phyloP scores from a whole-genome alignment of 2,329 filamentous ascomycete genomes.

The Daldinia eschscholtzii region DNA sequence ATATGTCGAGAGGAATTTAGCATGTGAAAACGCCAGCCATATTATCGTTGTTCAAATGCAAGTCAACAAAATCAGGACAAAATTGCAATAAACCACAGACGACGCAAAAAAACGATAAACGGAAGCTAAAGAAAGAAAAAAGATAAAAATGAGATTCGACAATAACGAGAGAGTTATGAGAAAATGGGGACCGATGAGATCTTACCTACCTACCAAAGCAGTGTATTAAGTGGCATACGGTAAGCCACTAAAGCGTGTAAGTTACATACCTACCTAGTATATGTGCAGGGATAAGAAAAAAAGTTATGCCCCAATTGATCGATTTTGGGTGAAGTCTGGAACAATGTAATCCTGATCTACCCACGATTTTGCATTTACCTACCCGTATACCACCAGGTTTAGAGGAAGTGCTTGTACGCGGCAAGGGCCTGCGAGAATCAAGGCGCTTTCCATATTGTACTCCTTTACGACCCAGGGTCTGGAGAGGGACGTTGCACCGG shows the following conservation, averaged over 20 bases:
- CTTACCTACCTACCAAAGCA: constrained; percentile 9
- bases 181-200: constrained; percentile 31
- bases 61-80: neutral
- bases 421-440: neutral
- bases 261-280: constrained; percentile 15
- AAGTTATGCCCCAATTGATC: constrained; percentile 23
- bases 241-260: constrained; percentile 21
- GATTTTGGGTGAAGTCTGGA: constrained; percentile 22
- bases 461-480: constrained; percentile 14
- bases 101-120: constrained; percentile 8
- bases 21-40: constrained; percentile 21
- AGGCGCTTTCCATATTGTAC: neutral
- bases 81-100: neutral
- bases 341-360: constrained; percentile 21
- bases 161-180: constrained; percentile 18
- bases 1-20: constrained; percentile 21
- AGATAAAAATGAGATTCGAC: constrained; percentile 6
- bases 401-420: neutral
- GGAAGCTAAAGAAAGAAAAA: constrained; percentile 11
- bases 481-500: constrained; percentile 24
- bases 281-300: constrained; percentile 10
- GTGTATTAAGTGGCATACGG: constrained; percentile 24
- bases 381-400: too few relatives aligned
- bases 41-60: constrained; percentile 11
- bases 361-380: neutral